Conservation (phyloP, 164 flowering plant species). For the Tetrastigma voinierianum region DNA sequence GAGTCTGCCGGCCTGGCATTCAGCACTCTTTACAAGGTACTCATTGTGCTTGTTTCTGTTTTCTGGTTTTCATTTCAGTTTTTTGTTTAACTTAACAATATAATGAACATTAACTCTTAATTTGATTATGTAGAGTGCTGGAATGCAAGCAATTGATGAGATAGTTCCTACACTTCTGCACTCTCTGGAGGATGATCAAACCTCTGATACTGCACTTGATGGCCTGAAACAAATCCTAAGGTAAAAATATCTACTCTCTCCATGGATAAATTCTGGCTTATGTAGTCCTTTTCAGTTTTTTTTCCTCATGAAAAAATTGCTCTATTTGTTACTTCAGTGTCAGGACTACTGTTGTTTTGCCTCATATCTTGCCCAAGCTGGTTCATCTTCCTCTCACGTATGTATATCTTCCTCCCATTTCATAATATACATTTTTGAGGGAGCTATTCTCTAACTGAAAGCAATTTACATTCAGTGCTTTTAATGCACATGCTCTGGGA, state of each 20-base stretch:
- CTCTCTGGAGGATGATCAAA: slow-evolving; percentile 86
- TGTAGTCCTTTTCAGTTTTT: not conserved
- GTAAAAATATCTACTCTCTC: slow-evolving; percentile 23
- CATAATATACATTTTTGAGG: not conserved
- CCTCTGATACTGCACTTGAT: slow-evolving; percentile 96
- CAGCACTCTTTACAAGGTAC: slow-evolving; percentile 95
- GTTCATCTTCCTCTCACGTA: slow-evolving; percentile 93
- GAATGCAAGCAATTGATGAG: slow-evolving; percentile 99
- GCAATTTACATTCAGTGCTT: slow-evolving; percentile 55
- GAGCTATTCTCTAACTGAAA: slow-evolving; percentile 8
- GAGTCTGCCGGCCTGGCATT: slow-evolving; percentile 97
- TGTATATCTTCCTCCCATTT: slow-evolving; percentile 25
- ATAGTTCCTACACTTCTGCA: slow-evolving; percentile 95
- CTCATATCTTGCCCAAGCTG: slow-evolving; percentile 97
- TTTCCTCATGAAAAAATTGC: not conserved
- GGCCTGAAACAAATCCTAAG: slow-evolving; percentile 97
- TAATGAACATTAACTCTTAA: not conserved
- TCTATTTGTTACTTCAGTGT: slow-evolving; percentile 53
- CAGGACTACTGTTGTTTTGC: slow-evolving; percentile 91
- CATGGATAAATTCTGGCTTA: not conserved
- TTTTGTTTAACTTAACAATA: not conserved
- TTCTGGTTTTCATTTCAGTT: not conserved
- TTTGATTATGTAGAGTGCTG: slow-evolving; percentile 74
- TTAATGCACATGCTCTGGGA: slow-evolving; percentile 96
- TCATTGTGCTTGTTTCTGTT: not conserved